These are phyloP conservation scores for Cyberlindnera samutprakarnensis DNA, from an alignment of 805 yeast genomes.

Conservation along the genomic window DNA sequence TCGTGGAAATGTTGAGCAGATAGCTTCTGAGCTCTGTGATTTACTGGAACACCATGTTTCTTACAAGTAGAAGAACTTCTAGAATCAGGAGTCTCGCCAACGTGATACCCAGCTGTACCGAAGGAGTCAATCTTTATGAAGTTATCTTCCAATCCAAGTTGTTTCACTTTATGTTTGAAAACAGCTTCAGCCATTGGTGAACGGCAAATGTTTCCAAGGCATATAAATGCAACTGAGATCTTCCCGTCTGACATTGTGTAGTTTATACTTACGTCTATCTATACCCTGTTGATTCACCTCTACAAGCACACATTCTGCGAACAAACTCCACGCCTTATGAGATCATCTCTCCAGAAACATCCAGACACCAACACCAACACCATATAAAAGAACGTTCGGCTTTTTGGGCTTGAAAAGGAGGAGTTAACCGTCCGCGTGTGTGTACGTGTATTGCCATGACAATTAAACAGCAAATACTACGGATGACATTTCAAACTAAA, in stretches of 20 bases:
- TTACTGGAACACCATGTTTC: slow-evolving; percentile 64
- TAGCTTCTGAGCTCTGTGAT: slow-evolving; percentile 71
- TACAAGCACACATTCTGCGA: too few relatives aligned
- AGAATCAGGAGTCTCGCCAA: slow-evolving; percentile 75
- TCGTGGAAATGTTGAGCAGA: slow-evolving; percentile 38
- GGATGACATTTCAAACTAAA: too few relatives aligned
- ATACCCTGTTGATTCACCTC: too few relatives aligned
- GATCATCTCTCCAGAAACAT: too few relatives aligned
- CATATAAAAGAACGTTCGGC: too few relatives aligned
- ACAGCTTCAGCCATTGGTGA: slow-evolving; percentile 99
- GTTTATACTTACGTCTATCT: too few relatives aligned
- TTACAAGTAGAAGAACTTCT: slow-evolving; percentile 65
- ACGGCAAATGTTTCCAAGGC: slow-evolving; percentile 89
- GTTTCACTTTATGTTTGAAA: slow-evolving; percentile 55
- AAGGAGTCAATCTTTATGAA: slow-evolving; percentile 69
- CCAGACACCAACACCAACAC: too few relatives aligned
- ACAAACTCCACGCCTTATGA: too few relatives aligned
- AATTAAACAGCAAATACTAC: not conserved
- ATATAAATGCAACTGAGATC: slow-evolving; percentile 77
- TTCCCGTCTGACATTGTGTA: not conserved
- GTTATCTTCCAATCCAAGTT: slow-evolving; percentile 33
- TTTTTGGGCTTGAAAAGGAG: too few relatives aligned
- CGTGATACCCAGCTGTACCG: slow-evolving; percentile 83
- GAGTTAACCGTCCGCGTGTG: too few relatives aligned
- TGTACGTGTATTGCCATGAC: too few relatives aligned